Percentiles rank a stretch among this genome's conserved stretches.
These are phyloP conservation scores for Chalciporus chontae DNA, from an alignment of 768 basidiomycete species.

Conservation along the genomic window DNA sequence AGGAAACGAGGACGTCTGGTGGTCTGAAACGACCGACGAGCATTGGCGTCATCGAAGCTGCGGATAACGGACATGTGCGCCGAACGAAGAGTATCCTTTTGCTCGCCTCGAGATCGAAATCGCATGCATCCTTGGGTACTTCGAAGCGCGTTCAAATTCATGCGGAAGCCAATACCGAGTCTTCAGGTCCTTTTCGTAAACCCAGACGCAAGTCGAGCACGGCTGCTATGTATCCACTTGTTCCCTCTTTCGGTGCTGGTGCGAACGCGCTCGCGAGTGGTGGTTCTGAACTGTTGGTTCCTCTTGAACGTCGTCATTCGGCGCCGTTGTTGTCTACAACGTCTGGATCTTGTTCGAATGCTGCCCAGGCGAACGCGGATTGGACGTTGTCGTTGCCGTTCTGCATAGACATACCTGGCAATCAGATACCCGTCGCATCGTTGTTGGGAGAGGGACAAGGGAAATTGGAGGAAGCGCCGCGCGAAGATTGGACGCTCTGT, in stretches of 20 bases:
- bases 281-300: conserved; percentile 19
- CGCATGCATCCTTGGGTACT: conserved; percentile 15
- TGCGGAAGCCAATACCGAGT: conserved; percentile 18
- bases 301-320: conserved; percentile 29
- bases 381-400: conserved; percentile 33
- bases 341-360: neutral
- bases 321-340: conserved; percentile 22
- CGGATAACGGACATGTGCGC: conserved; percentile 22
- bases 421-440: conserved; percentile 11
- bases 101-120: conserved; percentile 27
- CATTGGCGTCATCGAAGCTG: conserved; percentile 30
- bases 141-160: conserved; percentile 30
- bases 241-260: neutral
- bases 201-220: conserved; percentile 27
- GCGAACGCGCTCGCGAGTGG: neutral
- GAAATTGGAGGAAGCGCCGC: conserved; percentile 9
- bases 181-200: conserved; percentile 9
- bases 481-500: conserved; percentile 31
- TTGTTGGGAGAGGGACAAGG: neutral
- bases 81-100: conserved; percentile 32
- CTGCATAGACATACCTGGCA: conserved; percentile 25
- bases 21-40: conserved; percentile 25
- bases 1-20: conserved; percentile 4
- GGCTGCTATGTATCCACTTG: conserved; percentile 7
- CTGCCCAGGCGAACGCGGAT: conserved; percentile 7